Percentiles rank a stretch among this genome's conserved stretches.
These are phyloP conservation scores for Domatiomyces globalis DNA, from an alignment of 2,329 filamentous ascomycete species.

Conservation along the genomic window DNA sequence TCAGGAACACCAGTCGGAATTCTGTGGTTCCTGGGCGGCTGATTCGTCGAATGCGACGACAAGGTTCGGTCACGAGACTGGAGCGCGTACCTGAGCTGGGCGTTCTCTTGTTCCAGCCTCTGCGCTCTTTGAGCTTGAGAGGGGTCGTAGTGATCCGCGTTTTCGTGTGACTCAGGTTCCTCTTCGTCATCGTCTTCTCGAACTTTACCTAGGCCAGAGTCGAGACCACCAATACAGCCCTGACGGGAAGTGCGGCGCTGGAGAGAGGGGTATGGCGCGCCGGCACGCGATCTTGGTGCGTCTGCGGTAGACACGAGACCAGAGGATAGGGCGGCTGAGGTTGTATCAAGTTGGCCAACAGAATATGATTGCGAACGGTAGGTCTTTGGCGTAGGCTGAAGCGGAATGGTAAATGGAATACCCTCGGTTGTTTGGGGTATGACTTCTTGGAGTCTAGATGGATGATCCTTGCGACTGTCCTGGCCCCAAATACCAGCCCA, in stretches of 20 bases:
- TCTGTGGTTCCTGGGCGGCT: conserved; percentile 23
- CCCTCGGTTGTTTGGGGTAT: conserved; percentile 50
- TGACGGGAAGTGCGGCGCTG: conserved; percentile 64
- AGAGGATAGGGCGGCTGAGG: conserved; percentile 14
- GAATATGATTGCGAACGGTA: conserved; percentile 96
- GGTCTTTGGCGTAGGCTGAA: conserved; percentile 81
- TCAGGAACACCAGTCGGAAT: conserved; percentile 30
- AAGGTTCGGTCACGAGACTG: conserved; percentile 28
- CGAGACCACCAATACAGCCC: conserved; percentile 33
- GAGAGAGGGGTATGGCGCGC: conserved; percentile 48
- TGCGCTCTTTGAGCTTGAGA: conserved; percentile 33
- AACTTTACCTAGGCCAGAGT: conserved; percentile 33
- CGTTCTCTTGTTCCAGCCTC: conserved; percentile 34
- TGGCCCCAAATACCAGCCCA: conserved; percentile 71
- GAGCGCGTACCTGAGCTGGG: conserved; percentile 32
- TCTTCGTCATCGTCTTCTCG: conserved; percentile 35
- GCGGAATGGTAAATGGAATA: conserved; percentile 73
- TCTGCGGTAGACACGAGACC: conserved; percentile 22
- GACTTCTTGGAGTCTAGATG: conserved; percentile 59
- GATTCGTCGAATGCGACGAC: conserved; percentile 27
- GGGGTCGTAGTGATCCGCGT: conserved; percentile 25
- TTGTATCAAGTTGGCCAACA: conserved; percentile 64
- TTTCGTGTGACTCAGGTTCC: conserved; percentile 14
- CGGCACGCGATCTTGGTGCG: conserved; percentile 25
- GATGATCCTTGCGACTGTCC: conserved; percentile 60